Evolutionary conservation across 345 rosid genomes (phyloP), one percentile per base, ranked within the genome.

Genomic region (Reutealis trisperma): DNA sequence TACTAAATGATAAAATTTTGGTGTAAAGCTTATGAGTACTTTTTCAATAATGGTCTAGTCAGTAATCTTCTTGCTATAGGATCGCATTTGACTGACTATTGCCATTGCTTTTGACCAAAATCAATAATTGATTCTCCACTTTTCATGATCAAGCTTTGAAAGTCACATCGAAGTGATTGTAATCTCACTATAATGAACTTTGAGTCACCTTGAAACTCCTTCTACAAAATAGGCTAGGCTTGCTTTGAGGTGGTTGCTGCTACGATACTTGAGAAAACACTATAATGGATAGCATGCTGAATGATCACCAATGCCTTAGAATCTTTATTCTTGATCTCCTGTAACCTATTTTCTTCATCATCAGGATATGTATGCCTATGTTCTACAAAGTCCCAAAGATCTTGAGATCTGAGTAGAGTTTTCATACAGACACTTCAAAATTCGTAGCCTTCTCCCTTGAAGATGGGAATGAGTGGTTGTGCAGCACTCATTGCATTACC

Each of bases 1-100:
- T 10, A 73, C 27, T 5, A 79, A 25, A 58, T 73, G 62, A 27
- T 47, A 63, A 73, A 79, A 79, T 18, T 79, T 74, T 0, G 62
- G 61, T 16, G 74, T n/a, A 6, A 70, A 41, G 27, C 75, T 74
- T 19, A 58, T 60, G 1, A 68, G 34, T 2, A 74, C 55, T 34
- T 34, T 34, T 1, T 4, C 41, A 34, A 34, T 3, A 34, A 34
- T 3, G 5, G 41, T 34, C 5, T 24, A 8, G 24, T 66, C 27
- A 8, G n/a, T 1, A 41, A 74, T 9, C 10, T 73, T 7, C 18
- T 59, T 55, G 1, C 22, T 41, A 11, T 27, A 66, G 5, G 64
- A 55, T 5, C 64, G 25, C 63, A 71, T 71, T 71, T 71, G 63
- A 21, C 64, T 55, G 19, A 72, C 21, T 37, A 72, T 59, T 41